Conservation (phyloP, 441 rosid species). For the Gossypium aridum region DNA sequence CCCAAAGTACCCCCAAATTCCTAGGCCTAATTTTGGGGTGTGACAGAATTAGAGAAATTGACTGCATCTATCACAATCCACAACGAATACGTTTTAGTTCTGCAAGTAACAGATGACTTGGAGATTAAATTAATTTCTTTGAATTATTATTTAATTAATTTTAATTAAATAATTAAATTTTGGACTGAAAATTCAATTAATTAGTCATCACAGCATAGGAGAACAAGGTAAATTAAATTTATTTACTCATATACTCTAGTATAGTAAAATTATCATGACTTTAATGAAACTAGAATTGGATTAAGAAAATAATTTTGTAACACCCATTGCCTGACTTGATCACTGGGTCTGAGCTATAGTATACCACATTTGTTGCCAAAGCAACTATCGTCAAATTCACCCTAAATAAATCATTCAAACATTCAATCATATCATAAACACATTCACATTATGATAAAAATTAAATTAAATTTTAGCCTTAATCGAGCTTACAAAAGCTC, state of each 20-base stretch:
- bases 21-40: no score
- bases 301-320: background rate
- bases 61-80: background rate
- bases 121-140: background rate
- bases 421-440: background rate
- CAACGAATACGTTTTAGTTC: no score
- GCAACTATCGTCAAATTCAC: background rate
- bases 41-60: background rate
- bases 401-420: background rate
- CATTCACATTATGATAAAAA: background rate
- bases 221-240: background rate
- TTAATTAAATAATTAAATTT: no score
- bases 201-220: background rate
- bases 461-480: background rate
- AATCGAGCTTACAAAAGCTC: background rate
- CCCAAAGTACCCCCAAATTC: no score
- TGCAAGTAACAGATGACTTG: background rate
- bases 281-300: background rate
- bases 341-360: background rate
- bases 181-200: background rate
- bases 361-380: no score
- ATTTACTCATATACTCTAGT: background rate
- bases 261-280: background rate
- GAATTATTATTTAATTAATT: background rate
- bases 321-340: background rate